Base-by-base conservation (phyloP, 345 rosid genomes). In the Populus tremula region DNA sequence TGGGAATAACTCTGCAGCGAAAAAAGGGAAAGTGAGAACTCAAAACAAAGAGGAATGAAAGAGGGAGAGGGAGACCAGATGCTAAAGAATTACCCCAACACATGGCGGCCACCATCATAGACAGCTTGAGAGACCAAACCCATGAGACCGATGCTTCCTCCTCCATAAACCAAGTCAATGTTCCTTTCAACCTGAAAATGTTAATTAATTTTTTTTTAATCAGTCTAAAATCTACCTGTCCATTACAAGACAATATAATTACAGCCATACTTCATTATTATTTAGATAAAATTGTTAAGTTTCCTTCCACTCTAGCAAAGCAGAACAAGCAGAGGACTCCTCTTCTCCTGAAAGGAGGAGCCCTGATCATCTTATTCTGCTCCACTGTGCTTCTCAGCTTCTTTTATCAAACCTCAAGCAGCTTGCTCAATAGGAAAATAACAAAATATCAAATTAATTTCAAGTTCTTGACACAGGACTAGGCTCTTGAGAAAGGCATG, bases 131-230 rank as follows among this genome's bases (percentile, higher is more conserved):
- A 82, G 68, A 82, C 79, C 43, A 78, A 69, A 66, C 84, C 84
- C 84, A 82, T 82, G 27, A 82, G 81, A 39, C 84, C 84, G 73
- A 82, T 82, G 76, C 82, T 82, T 27, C 84, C 84, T 25, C 84
- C 84, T 74, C 84, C 84, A 82, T 82, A 82, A 70, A 82, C 84
- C 78, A 82, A 70, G 81, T 82, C 84, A 31, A 82, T 82, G 73
- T 82, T 74, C 70, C 80, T 78, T 27, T 82, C 82, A 31, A 82
- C 82, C 84, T 82, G 84, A 65, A 72, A 56, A 23, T 11, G 35
- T 53, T 54, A 2, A 45, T 5, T 45, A 41, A 29, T 1, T 29
- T 29, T 29, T 41, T 41, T 41, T 41, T 10, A 41, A 41, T 41
- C 0, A 23, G 20, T 69, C 8, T 17, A 29, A 20, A 75, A n/a